Percentiles rank a stretch among this genome's conserved stretches.
phyloP scores from a whole-genome alignment of 345 rosid species.

The Syzygium oleosum region DNA sequence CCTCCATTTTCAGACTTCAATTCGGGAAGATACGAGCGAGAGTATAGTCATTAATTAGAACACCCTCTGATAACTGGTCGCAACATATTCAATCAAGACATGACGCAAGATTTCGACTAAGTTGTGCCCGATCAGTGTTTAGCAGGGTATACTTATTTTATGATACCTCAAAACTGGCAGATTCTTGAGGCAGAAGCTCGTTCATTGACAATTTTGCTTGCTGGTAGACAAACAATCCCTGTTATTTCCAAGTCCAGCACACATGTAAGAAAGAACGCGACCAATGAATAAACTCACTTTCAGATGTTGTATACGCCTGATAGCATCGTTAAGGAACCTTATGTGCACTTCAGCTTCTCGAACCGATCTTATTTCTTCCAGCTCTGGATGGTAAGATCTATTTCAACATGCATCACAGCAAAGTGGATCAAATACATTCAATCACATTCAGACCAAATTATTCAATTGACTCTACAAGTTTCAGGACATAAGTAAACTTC shows the following conservation, averaged over 20 bases:
- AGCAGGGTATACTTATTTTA: not conserved
- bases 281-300: constrained; percentile 2
- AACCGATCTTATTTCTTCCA: constrained; percentile 1
- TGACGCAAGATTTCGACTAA: not conserved
- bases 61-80: not conserved
- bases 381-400: constrained; percentile 12
- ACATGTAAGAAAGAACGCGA: not conserved
- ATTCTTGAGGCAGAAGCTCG: not conserved
- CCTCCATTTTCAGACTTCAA: not conserved
- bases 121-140: not conserved
- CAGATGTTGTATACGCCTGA: constrained; percentile 7
- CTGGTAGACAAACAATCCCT: not conserved
- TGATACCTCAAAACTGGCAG: not conserved
- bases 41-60: not conserved
- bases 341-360: constrained; percentile 3
- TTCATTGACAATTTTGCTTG: not conserved
- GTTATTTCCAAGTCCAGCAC: not conserved
- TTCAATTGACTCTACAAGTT: not conserved
- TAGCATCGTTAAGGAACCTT: not conserved
- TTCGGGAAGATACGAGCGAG: not conserved
- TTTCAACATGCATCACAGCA: not conserved
- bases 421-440: not conserved
- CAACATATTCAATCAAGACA: not conserved
- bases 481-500: not conserved
- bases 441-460: not conserved